A percentile compares a stretch with the other conserved stretches of the same genome.
phyloP scores from a whole-genome alignment of 805 yeast genomes.

The Yamadazyma sp. region DNA sequence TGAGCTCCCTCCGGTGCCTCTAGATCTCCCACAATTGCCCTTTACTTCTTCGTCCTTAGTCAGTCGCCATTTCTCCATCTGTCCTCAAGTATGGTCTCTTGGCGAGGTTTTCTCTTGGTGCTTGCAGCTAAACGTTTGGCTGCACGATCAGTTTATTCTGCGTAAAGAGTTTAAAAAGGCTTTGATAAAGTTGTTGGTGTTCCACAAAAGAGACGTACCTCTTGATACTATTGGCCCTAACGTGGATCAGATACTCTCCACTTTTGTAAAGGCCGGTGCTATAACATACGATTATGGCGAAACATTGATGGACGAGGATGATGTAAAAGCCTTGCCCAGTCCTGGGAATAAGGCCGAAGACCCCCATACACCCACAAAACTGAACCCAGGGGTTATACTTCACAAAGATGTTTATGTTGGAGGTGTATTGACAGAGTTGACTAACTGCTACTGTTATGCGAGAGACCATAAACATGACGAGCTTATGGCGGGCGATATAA shows the following conservation, averaged over 20 bases:
- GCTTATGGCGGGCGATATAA: slow-evolving; percentile 6
- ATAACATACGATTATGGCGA: slow-evolving; percentile 30
- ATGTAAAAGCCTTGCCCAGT: slow-evolving; percentile 13
- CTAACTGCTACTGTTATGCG: slow-evolving; percentile 46
- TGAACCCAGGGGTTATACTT: slow-evolving; percentile 18
- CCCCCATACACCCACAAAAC: slow-evolving; percentile 11
- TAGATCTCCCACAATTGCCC: slow-evolving; percentile 54
- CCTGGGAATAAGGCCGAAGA: slow-evolving; percentile 9
- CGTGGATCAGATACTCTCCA: slow-evolving; percentile 47
- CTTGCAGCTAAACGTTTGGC: slow-evolving; percentile 50
- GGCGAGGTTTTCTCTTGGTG: slow-evolving; percentile 57
- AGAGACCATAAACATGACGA: slow-evolving; percentile 19
- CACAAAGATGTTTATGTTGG: slow-evolving; percentile 22
- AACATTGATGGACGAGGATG: slow-evolving; percentile 15
- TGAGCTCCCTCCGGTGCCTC: slow-evolving; percentile 45
- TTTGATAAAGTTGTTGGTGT: slow-evolving; percentile 50
- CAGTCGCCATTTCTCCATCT: slow-evolving; percentile 48
- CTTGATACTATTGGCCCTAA: slow-evolving; percentile 51
- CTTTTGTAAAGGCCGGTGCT: slow-evolving; percentile 44
- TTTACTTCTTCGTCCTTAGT: slow-evolving; percentile 51
- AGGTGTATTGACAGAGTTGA: slow-evolving; percentile 47
- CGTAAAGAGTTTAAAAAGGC: slow-evolving; percentile 53
- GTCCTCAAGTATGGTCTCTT: slow-evolving; percentile 47
- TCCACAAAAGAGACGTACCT: slow-evolving; percentile 49
- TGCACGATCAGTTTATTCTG: slow-evolving; percentile 50